Base-by-base conservation (phyloP, 768 basidiomycete species). In the Chiua virens region DNA sequence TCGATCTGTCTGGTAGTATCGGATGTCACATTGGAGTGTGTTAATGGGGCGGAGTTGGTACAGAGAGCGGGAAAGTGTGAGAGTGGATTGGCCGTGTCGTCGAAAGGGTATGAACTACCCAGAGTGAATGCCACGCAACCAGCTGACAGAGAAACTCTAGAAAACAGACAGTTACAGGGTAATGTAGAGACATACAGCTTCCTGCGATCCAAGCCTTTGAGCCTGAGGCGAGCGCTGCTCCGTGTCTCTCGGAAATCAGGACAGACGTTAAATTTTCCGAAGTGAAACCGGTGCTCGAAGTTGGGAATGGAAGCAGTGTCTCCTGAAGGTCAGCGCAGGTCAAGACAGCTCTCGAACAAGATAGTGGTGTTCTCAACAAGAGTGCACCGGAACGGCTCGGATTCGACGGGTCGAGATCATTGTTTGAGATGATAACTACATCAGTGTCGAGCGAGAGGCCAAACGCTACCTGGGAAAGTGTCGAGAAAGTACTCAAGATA, bases 31-130 rank as follows among this genome's bases (percentile, higher is more conserved):
- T 64, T 62, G n/a, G 57, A 58, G 42, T 53, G 57, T n/a, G 54
- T 52, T 37, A 65, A 34, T 0, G 53, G 57, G 25, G 53, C 57
- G 15, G 64, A 57, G 25, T 66, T 63, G 17, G 53, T 55, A 39
- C 57, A 62, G 14, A 64, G 54, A 4, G 47, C 50, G 3, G 54
- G 53, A 13, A 59, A 51, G 10, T 28, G 35, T 8, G 32, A 22
- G 15, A 37, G 38, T 10, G 34, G 42, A 30, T 49, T 36, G 2
- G 15, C 37, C 21, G 9, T 37, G 23, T 42, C 22, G 14, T 43
- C n/a, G 21, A 15, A n/a, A 3, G 21, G 22, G 5, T 23, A 39
- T 30, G 30, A 8, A 10, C 4, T 15, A 3, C 28, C 48, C 37
- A 57, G 11, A 37, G 14, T 34, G 41, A 57, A 53, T 18, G 28